Percentiles rank a stretch among this genome's conserved stretches.
phyloP scores from a whole-genome alignment of 176 grass and related monocot species.

The Aegilops tauschii region DNA sequence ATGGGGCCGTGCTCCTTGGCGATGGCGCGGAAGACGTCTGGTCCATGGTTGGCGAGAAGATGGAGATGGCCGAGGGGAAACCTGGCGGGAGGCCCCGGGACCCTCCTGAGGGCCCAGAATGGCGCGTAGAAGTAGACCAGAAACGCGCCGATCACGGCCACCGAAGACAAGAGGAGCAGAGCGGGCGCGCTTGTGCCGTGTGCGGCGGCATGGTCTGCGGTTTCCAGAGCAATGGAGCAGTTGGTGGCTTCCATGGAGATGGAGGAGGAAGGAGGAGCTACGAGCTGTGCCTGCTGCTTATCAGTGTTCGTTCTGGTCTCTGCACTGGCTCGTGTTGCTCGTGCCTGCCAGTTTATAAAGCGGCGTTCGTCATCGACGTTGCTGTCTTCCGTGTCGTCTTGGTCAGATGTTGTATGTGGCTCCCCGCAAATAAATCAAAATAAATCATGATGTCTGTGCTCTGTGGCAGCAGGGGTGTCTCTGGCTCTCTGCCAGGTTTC shows the following conservation, averaged over 20 bases:
- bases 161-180: background rate
- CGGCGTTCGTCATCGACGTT: background rate
- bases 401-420: too few relatives aligned
- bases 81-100: slow-evolving; percentile 71
- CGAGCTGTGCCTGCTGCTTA: background rate
- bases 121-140: slow-evolving; percentile 76
- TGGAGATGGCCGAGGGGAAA: slow-evolving; percentile 67
- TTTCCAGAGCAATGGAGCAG: slow-evolving; percentile 12
- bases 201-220: background rate
- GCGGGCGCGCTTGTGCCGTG: background rate
- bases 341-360: slow-evolving; percentile 32
- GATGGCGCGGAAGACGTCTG: slow-evolving; percentile 59
- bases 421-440: too few relatives aligned
- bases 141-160: slow-evolving; percentile 35
- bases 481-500: background rate
- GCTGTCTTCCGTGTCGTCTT: background rate
- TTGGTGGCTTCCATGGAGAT: slow-evolving; percentile 37
- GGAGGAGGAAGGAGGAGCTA: background rate
- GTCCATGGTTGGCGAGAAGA: slow-evolving; percentile 69
- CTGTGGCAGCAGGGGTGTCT: background rate
- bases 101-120: slow-evolving; percentile 66
- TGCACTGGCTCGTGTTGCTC: background rate
- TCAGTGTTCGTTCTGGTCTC: slow-evolving; percentile 6
- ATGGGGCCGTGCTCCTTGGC: slow-evolving; percentile 81
- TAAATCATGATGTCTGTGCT: too few relatives aligned